Base-by-base conservation (phyloP, 768 basidiomycete species). In the Mycena amicta region DNA sequence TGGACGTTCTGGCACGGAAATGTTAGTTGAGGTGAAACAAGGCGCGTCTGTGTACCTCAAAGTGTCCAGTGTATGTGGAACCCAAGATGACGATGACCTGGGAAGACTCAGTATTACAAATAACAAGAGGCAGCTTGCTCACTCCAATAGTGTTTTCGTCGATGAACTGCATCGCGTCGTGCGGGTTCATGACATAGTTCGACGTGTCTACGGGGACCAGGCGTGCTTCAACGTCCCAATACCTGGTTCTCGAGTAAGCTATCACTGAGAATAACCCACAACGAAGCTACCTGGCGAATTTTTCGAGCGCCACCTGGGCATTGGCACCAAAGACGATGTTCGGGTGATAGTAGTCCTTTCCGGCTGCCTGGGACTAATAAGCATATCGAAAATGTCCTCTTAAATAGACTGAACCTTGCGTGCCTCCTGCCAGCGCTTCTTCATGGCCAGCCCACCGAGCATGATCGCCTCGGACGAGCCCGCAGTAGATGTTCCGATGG, bases 101-200 rank as follows among this genome's bases (percentile, higher is more conserved):
- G 12, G n/a, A 26, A n/a, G 3, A 12, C 18, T 33, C 3, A 46
- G 50, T n/a, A 4, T 2, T 4, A 4, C 25, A 25, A 30, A 28
- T 13, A 5, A 15, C n/a, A 33, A 56, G 11, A 23, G 30, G 5
- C 23, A 8, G 8, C 12, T 5, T 15, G 12, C 61, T 52, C 25
- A 59, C 79, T 30, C 86, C 84, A 62, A 88, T 89, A 3, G 83
- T 86, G 70, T 88, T 88, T 70, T 89, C 87, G 68, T 89, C 86
- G 45, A 87, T 82, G 59, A 72, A 82, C 56, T 82, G 73, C 27
- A 86, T 72, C 2, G 85, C 85, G 27, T 85, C 80, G 56, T 81
- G 73, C 0, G 86, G 82, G 55, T 80, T 72, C 83, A 87, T 83
- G 56, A 82, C 74, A 61, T 80, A 80, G 47, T 77, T 76, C n/a